phyloP scores from a whole-genome alignment of 345 rosid species.

The Sonneratia alba region DNA sequence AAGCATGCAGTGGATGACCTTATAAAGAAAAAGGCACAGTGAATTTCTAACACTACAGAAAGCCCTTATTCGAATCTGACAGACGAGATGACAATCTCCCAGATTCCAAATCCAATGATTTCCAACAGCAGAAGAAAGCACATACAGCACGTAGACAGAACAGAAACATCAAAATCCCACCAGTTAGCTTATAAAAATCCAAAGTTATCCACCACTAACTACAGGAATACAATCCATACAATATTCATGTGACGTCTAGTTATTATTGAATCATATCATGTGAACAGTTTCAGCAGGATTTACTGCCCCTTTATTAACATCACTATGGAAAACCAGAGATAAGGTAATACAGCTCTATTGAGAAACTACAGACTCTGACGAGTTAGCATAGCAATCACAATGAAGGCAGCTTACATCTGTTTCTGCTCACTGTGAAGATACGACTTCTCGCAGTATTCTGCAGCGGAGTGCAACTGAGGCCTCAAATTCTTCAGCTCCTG shows the following conservation, averaged over 20 bases:
- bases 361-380: background rate
- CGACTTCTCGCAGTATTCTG: conserved; percentile 96
- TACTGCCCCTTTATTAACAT: background rate
- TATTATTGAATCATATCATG: no score
- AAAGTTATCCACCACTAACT: background rate
- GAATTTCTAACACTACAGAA: background rate
- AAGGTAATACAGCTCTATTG: background rate
- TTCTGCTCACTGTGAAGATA: conserved; percentile 89
- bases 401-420: conserved; percentile 53
- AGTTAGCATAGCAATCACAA: background rate
- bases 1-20: background rate
- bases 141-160: no score
- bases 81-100: background rate
- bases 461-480: conserved; percentile 97
- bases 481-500: conserved; percentile 95
- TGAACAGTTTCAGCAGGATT: background rate
- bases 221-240: background rate
- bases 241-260: no score
- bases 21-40: background rate
- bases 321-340: background rate
- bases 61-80: no score
- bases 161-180: background rate
- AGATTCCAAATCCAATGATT: background rate
- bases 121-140: background rate
- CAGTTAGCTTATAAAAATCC: background rate